These are phyloP conservation scores for Apium graveolens DNA, from an alignment of 129 eudicot species.

Conservation along the genomic window DNA sequence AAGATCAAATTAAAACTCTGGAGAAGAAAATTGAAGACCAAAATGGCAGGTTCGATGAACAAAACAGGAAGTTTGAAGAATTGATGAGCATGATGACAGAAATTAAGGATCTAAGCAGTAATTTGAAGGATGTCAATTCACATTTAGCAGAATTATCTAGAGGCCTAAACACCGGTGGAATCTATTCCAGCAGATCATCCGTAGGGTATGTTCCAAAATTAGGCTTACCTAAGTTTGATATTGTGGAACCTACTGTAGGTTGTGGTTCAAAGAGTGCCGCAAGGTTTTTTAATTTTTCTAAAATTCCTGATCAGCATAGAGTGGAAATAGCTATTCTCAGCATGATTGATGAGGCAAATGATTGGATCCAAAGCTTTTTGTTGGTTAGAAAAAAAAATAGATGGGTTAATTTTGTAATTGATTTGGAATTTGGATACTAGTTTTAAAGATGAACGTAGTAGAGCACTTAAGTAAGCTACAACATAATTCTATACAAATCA, in stretches of 20 bases:
- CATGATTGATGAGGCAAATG: neutral
- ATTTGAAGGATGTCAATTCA: slow-evolving; percentile 3
- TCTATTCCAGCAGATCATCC: neutral
- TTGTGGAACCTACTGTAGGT: neutral
- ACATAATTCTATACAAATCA: neutral
- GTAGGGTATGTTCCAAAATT: neutral
- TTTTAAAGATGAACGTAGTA: neutral
- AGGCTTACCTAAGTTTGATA: neutral
- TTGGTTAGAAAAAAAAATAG: neutral
- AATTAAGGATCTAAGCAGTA: slow-evolving; percentile 1
- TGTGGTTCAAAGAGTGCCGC: neutral
- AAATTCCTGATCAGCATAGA: neutral
- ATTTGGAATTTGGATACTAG: neutral
- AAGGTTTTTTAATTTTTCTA: neutral
- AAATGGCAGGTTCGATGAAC: neutral
- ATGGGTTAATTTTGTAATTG: neutral
- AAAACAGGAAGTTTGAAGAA: neutral
- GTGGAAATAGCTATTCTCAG: neutral
- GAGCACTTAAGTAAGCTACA: neutral
- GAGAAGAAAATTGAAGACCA: neutral
- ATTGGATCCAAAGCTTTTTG: neutral
- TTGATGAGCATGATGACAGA: slow-evolving; percentile 1
- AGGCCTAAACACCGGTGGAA: neutral
- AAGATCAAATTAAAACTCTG: neutral
- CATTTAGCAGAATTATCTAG: neutral